A percentile compares a stretch with the other conserved stretches of the same genome.
phyloP scores from a whole-genome alignment of 306 rosid species.

The Delonix regia region DNA sequence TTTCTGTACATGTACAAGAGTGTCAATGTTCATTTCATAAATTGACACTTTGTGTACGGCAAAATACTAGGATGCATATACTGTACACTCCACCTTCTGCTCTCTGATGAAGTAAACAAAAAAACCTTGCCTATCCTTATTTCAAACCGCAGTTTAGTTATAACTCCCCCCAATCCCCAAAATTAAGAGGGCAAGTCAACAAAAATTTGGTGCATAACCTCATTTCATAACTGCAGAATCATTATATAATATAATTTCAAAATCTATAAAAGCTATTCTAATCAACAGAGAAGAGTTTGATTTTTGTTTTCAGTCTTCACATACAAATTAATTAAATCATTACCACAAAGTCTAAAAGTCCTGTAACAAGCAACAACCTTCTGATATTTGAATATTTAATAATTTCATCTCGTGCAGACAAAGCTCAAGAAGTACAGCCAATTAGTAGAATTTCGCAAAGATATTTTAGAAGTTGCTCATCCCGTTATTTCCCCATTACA shows the following conservation, averaged over 20 bases:
- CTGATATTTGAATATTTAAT: no score
- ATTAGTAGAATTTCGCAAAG: background rate
- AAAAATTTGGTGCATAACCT: background rate
- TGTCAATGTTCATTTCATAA: conserved; percentile 17
- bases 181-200: background rate
- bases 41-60: background rate
- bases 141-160: background rate
- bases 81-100: background rate
- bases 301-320: background rate
- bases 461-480: background rate
- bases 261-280: background rate
- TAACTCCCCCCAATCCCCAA: background rate
- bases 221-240: background rate
- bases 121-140: background rate
- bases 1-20: background rate
- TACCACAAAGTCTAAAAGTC: background rate
- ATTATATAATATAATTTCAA: background rate
- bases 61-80: background rate
- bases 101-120: background rate
- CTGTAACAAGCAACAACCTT: no score
- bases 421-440: conserved; percentile 8
- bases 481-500: background rate
- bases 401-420: background rate
- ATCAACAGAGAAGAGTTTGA: background rate
- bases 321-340: background rate